phyloP scores from a whole-genome alignment of 805 yeast genomes.

The Candida silvicultrix region DNA sequence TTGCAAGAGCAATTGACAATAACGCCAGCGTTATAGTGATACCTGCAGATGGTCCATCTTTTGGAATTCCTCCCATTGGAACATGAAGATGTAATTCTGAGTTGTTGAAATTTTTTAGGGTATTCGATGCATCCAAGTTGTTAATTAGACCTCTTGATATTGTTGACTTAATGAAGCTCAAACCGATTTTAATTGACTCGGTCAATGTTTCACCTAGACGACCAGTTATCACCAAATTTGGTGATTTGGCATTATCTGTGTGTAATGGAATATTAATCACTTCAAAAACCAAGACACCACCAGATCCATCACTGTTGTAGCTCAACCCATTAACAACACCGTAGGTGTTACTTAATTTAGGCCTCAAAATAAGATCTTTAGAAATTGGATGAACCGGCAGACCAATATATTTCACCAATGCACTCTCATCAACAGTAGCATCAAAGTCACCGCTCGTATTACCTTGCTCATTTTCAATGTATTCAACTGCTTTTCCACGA shows the following conservation, averaged over 20 bases:
- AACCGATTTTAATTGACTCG: conserved; percentile 41
- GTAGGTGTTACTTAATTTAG: conserved; percentile 18
- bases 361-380: no score
- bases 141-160: no score
- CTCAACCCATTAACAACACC: conserved; percentile 88
- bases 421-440: no score
- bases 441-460: no score
- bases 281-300: conserved; percentile 75
- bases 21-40: conserved; percentile 79
- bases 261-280: conserved; percentile 55
- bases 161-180: no score
- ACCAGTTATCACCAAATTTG: conserved; percentile 63
- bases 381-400: no score
- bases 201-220: conserved; percentile 73
- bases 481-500: conserved; percentile 76
- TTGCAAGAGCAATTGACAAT: conserved; percentile 62
- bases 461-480: conserved; percentile 26
- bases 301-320: conserved; percentile 82
- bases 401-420: no score
- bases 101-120: conserved; percentile 40
- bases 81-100: conserved; percentile 64
- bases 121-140: conserved; percentile 22
- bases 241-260: conserved; percentile 27
- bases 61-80: conserved; percentile 61
- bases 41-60: conserved; percentile 46